phyloP scores from a whole-genome alignment of 2,329 filamentous ascomycete genomes.

The Cryphonectria japonica region DNA sequence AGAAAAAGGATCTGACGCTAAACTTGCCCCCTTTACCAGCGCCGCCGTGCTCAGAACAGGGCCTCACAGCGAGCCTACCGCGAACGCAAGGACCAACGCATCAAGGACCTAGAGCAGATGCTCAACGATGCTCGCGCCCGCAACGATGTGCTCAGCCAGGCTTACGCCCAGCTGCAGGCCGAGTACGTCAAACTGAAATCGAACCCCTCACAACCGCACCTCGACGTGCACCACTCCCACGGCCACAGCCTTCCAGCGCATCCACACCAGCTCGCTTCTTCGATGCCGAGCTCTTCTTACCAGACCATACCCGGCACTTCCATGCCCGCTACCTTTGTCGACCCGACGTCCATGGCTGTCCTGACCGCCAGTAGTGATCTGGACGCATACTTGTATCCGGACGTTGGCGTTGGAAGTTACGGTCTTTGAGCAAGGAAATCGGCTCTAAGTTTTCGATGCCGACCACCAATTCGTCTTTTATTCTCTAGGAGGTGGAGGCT shows the following conservation, averaged over 20 bases:
- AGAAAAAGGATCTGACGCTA: not conserved
- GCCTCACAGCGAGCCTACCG: constrained; percentile 65
- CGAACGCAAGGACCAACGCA: constrained; percentile 67
- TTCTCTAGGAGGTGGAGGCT: not conserved
- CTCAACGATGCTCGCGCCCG: constrained; percentile 57
- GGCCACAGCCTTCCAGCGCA: constrained; percentile 19
- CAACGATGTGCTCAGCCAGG: constrained; percentile 58
- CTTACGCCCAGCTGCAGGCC: constrained; percentile 54
- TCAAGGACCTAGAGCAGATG: constrained; percentile 64
- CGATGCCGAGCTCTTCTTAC: constrained; percentile 28
- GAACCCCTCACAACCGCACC: constrained; percentile 16
- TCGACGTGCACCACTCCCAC: constrained; percentile 36
- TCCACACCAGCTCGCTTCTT: constrained; percentile 32
- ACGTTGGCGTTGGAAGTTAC: constrained; percentile 35
- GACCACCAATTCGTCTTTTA: not conserved
- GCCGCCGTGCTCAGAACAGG: constrained; percentile 62
- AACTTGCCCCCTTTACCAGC: constrained; percentile 40
- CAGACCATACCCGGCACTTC: constrained; percentile 16
- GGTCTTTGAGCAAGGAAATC: constrained; percentile 26
- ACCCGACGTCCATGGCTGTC: constrained; percentile 30
- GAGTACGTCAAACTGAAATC: constrained; percentile 47
- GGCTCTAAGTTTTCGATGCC: no score
- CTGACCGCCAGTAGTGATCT: constrained; percentile 35
- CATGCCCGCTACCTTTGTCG: constrained; percentile 28
- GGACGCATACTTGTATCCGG: constrained; percentile 39